These are phyloP conservation scores for Pseudevernia furfuracea DNA, from an alignment of 495 filamentous ascomycete species.

Conservation along the genomic window DNA sequence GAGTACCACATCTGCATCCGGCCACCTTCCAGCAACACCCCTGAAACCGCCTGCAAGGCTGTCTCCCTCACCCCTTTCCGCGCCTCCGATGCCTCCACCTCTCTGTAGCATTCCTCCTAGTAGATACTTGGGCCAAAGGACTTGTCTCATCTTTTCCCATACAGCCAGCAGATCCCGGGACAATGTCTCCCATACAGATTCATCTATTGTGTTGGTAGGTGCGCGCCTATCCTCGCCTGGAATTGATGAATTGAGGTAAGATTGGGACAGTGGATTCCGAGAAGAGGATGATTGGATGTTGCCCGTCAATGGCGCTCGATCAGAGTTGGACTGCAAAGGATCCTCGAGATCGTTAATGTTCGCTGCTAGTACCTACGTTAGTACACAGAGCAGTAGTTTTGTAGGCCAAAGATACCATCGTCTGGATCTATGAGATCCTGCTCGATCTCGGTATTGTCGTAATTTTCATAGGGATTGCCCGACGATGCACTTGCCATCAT, in stretches of 20 bases:
- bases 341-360: slow-evolving; percentile 85
- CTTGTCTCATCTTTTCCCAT: slow-evolving; percentile 96
- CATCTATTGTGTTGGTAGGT: slow-evolving; percentile 89
- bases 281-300: slow-evolving; percentile 59
- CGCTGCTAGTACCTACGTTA: slow-evolving; percentile 18
- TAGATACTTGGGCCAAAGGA: slow-evolving; percentile 93
- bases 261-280: slow-evolving; percentile 37
- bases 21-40: slow-evolving; percentile 59
- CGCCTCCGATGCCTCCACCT: slow-evolving; percentile 58
- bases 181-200: slow-evolving; percentile 91
- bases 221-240: slow-evolving; percentile 92
- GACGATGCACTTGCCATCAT: slow-evolving; percentile 42
- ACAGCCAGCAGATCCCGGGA: slow-evolving; percentile 84
- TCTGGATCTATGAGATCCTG: slow-evolving; percentile 93
- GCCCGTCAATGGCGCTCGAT: slow-evolving; percentile 70
- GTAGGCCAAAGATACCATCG: slow-evolving; percentile 54
- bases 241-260: slow-evolving; percentile 78
- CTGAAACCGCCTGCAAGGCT: slow-evolving; percentile 57
- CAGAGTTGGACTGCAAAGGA: slow-evolving; percentile 61
- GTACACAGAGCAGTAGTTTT: neutral
- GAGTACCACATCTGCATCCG: slow-evolving; percentile 60
- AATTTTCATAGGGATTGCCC: slow-evolving; percentile 43
- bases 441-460: slow-evolving; percentile 66
- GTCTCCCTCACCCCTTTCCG: slow-evolving; percentile 57
- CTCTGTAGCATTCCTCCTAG: slow-evolving; percentile 61